Evolutionary conservation across 306 rosid species (phyloP), one percentile per base, ranked within the genome.

Genomic region (Castanea crenata): DNA sequence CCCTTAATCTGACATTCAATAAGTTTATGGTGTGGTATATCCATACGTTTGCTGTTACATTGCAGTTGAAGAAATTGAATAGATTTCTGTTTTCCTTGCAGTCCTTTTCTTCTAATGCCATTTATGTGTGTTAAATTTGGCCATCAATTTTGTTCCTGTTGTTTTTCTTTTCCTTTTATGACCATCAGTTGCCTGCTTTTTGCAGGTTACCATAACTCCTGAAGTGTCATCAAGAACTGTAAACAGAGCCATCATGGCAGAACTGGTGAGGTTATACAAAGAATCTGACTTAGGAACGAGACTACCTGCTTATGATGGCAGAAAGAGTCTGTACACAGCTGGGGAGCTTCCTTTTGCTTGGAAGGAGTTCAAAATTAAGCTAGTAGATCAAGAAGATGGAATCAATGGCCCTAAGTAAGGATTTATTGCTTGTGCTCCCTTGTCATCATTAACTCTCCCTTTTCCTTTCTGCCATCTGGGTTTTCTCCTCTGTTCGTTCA

Each of bases 281-380:
- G 98, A 91, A 76, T 85, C 98, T 83, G 98, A 96, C 80, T 77
- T 96, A 56, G 99, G 96, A 69, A 91, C 71, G 92, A 93, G 98
- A 78, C 97, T 96, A 59, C 99, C 98, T 31, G 99, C 98, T 27
- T 96, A 93, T 86, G 99, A 96, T 85, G 99, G 99, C 79, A 84
- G 99, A 74, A 93, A 90, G 90, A 90, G 94, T 79, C 85, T 96
- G 79, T 96, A 96, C 90, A 93, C 98, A 31, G 99, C 99, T 79
- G 99, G 99, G 69, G 91, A 87, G 85, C 94, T 95, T 76, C 99
- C 99, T 77, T 95, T 95, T 88, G 82, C 86, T 12, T 87, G 91
- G 92, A 93, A 88, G 87, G 99, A 91, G 90, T 93, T 95, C 80
- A 87, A 85, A 69, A 83, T 95, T 82, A 93, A 87, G 84, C 93